Conservation (phyloP, 768 basidiomycete genomes). For the Tulasnella sp. region DNA sequence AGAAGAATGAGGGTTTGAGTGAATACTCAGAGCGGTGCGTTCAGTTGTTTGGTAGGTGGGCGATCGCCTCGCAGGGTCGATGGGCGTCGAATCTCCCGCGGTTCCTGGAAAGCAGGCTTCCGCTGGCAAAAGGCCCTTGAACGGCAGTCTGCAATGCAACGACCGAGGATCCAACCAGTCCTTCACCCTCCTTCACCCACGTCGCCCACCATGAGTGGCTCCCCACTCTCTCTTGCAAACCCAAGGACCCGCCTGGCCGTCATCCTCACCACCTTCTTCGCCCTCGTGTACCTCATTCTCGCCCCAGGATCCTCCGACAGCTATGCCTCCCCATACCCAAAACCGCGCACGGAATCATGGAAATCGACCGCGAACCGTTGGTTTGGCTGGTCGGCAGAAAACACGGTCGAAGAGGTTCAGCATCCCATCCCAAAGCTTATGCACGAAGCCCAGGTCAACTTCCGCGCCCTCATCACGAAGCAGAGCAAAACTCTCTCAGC, state of each 20-base stretch:
- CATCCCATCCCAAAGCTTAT: constrained; percentile 90
- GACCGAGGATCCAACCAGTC: constrained; percentile 29
- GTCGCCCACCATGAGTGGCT: constrained; percentile 20
- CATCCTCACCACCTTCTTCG: constrained; percentile 9
- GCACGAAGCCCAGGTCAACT: constrained; percentile 77
- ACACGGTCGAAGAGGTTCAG: neutral
- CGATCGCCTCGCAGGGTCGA: too few species aligned
- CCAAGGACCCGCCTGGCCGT: neutral
- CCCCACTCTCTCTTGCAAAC: constrained; percentile 25
- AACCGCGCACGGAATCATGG: neutral
- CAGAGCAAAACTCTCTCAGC: constrained; percentile 81
- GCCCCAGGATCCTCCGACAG: constrained; percentile 36
- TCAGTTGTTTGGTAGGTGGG: too few species aligned
- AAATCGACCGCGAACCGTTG: neutral
- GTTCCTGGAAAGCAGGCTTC: neutral
- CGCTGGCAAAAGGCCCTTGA: constrained; percentile 7
- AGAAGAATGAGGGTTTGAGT: too few species aligned
- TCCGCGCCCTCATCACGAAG: constrained; percentile 61
- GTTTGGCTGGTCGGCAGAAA: neutral
- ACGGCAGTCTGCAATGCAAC: constrained; percentile 19
- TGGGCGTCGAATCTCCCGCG: neutral
- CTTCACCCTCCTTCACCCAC: constrained; percentile 26
- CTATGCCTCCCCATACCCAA: neutral
- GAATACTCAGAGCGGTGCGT: too few species aligned
- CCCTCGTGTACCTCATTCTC: neutral